phyloP scores from a whole-genome alignment of 2,329 filamentous ascomycete species.

The Pseudogymnoascus pannorum region DNA sequence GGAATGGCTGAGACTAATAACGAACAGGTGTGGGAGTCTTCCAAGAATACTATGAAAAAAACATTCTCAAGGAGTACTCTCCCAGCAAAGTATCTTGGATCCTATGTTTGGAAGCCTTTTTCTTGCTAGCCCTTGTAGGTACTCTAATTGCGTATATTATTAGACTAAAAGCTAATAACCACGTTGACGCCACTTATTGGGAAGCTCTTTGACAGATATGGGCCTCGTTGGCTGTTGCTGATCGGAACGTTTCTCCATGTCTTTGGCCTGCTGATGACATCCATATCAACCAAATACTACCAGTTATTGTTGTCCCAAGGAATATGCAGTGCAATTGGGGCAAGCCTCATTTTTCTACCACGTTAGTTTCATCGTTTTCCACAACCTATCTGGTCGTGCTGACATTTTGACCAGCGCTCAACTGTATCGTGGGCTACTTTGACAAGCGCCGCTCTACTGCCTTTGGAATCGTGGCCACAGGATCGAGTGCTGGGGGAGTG shows the following conservation, averaged over 20 bases:
- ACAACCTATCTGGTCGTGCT: background rate
- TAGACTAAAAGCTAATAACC: background rate
- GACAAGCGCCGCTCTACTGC: slow-evolving; percentile 33
- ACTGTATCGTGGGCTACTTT: slow-evolving; percentile 24
- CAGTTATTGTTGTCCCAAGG: slow-evolving; percentile 35
- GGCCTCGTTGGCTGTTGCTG: slow-evolving; percentile 47
- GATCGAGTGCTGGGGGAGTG: slow-evolving; percentile 43
- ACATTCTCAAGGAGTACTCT: slow-evolving; percentile 39
- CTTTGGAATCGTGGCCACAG: slow-evolving; percentile 38
- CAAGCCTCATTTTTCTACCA: slow-evolving; percentile 31
- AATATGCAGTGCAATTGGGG: slow-evolving; percentile 34
- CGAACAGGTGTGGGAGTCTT: slow-evolving; percentile 42
- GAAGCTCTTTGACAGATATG: slow-evolving; percentile 52
- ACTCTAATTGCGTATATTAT: slow-evolving; percentile 25
- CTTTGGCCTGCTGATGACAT: slow-evolving; percentile 31
- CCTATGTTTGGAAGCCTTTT: slow-evolving; percentile 42
- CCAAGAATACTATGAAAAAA: slow-evolving; percentile 47
- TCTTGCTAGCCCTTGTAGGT: slow-evolving; percentile 40
- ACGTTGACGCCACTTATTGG: slow-evolving; percentile 40
- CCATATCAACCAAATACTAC: slow-evolving; percentile 30
- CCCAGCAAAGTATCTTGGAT: slow-evolving; percentile 51
- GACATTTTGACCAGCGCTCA: slow-evolving; percentile 30
- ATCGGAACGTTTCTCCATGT: slow-evolving; percentile 24
- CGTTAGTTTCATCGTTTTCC: background rate
- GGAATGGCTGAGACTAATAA: background rate